Evolutionary conservation across 1,284 basidiomycete genomes (phyloP).

Genomic region (Schizopora paradoxa): DNA sequence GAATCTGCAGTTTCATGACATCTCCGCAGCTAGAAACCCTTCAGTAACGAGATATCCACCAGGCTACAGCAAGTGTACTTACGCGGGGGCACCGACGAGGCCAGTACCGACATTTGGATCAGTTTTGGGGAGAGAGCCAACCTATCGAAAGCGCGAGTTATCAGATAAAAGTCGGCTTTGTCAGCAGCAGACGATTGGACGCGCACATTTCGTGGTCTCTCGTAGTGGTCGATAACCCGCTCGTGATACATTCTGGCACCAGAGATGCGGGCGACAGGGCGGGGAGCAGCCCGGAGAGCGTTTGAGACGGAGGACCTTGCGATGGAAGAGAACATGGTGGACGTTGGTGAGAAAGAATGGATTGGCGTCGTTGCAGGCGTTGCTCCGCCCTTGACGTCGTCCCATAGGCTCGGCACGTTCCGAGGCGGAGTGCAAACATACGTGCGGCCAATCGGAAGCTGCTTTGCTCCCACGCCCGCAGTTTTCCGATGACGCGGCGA

Average conservation of each 20-base stretch:
- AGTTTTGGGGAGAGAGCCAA: slow-evolving; percentile 91
- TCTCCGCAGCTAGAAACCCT: slow-evolving; percentile 63
- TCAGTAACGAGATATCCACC: slow-evolving; percentile 11
- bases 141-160: slow-evolving; percentile 50
- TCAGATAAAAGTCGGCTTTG: slow-evolving; percentile 49
- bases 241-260: slow-evolving; percentile 77
- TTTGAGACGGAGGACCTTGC: slow-evolving; percentile 42
- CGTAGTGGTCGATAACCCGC: slow-evolving; percentile 95
- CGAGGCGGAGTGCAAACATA: slow-evolving; percentile 8
- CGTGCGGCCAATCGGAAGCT: neutral
- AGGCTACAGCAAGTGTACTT: slow-evolving; percentile 39
- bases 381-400: slow-evolving; percentile 5
- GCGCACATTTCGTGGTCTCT: slow-evolving; percentile 90
- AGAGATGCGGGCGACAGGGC: slow-evolving; percentile 39
- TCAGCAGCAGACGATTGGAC: slow-evolving; percentile 30
- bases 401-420: slow-evolving; percentile 10
- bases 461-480: neutral
- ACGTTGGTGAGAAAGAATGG: slow-evolving; percentile 23
- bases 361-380: slow-evolving; percentile 1
- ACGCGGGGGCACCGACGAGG: slow-evolving; percentile 97
- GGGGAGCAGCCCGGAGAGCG: slow-evolving; percentile 38
- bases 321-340: slow-evolving; percentile 65
- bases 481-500: neutral
- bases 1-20: slow-evolving; percentile 99
- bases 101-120: slow-evolving; percentile 94